Base-by-base conservation (phyloP, 805 yeast species). In the Candida berthetii region DNA sequence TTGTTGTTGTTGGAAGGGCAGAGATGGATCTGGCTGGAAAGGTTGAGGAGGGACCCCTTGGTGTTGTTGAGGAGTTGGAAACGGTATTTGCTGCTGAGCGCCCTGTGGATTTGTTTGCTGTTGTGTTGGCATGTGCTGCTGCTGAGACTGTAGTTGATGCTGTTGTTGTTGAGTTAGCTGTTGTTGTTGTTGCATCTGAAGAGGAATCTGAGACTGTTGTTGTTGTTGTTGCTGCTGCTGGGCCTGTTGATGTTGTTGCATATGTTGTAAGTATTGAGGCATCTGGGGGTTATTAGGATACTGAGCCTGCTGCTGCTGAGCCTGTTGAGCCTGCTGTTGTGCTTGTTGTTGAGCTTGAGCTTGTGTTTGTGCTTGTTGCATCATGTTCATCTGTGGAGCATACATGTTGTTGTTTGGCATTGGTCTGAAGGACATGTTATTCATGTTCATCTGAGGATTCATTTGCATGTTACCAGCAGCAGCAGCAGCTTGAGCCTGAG, bases 401-500 rank as follows among this genome's bases (percentile, higher is more conserved):
- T 13, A 13, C 15, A 13, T 22, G 35, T 31, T 24, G 36, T 40
- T 14, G 40, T 15, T 28, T 29, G 42, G 29, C 55, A 48, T 42
- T 35, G 42, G 28, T 11, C 41, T 37, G 44, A 34, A 53, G 42
- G n/a, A 57, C 66, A 35, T 68, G 47, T 46, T 70, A 73, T 46
- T 69, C 73, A 48, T 69, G 74, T 48, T 72, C 80, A 36, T 36
- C 14, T 31, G 18, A 15, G 34, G 34, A 17, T 31, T 31, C 34
- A 31, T 31, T 5, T 11, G 34, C 4, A 28, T 18, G 22, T 35
- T 35, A n/a, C 31, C 37, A 11, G 17, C 17, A n/a, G n/a, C n/a
- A n/a, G n/a, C n/a, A n/a, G n/a, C n/a, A 11, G 29, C n/a, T 18
- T 35, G 37, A 4, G 29, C 16, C 15, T 27, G 29, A 22, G 22